A percentile compares a stretch with the other conserved stretches of the same genome.
phyloP scores from a whole-genome alignment of 306 rosid species.

The Pueraria montana region DNA sequence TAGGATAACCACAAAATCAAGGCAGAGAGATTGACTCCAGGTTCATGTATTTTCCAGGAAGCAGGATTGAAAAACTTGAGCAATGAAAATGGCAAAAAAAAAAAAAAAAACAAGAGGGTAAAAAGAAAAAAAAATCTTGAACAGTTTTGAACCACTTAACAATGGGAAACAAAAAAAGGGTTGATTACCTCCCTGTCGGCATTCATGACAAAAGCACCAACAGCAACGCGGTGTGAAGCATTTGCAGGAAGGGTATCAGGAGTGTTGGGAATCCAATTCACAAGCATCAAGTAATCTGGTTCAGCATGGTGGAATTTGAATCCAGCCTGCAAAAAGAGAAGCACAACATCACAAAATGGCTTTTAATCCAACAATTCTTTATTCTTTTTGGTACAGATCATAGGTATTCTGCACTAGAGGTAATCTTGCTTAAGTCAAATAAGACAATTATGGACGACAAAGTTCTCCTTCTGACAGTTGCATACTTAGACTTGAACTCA shows the following conservation, averaged over 20 bases:
- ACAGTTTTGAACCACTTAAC: too few relatives aligned
- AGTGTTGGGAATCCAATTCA: conserved; percentile 75
- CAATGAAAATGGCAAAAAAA: background rate
- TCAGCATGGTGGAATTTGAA: conserved; percentile 93
- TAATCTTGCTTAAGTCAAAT: too few relatives aligned
- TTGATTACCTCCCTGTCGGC: conserved; percentile 63
- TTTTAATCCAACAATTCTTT: too few relatives aligned
- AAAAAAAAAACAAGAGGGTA: too few relatives aligned
- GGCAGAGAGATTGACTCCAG: background rate
- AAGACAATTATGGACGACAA: too few relatives aligned
- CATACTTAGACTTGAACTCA: too few relatives aligned
- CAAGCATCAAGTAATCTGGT: conserved; percentile 84
- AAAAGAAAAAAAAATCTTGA: too few relatives aligned
- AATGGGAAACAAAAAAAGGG: background rate
- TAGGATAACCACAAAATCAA: background rate
- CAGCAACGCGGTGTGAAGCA: conserved; percentile 84
- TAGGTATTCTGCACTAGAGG: too few relatives aligned
- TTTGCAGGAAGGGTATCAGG: conserved; percentile 77
- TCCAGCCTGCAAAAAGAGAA: conserved; percentile 70
- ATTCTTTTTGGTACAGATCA: too few relatives aligned
- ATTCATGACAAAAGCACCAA: conserved; percentile 89
- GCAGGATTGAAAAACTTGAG: background rate
- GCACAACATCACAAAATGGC: conserved; percentile 10
- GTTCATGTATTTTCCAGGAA: conserved; percentile 9
- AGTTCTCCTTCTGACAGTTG: too few relatives aligned